phyloP scores from a whole-genome alignment of 768 basidiomycete genomes.

The Lactarius hengduanensis region DNA sequence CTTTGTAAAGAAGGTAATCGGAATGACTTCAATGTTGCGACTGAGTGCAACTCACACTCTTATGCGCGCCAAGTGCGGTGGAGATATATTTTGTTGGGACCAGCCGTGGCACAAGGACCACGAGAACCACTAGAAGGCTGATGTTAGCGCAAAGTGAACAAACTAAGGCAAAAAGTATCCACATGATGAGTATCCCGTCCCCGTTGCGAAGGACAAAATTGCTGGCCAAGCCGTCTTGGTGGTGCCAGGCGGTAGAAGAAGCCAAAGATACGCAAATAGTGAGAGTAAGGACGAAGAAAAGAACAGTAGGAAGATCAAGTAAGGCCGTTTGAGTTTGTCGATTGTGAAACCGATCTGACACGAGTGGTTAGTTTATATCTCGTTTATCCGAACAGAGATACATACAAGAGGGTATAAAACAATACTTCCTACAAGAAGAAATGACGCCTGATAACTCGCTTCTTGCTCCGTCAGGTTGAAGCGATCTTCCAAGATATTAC shows the following conservation, averaged over 20 bases:
- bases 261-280: constrained; percentile 62
- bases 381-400: background rate
- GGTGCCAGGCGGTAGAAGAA: constrained; percentile 55
- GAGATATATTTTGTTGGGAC: constrained; percentile 72
- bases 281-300: constrained; percentile 59
- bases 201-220: constrained; percentile 58
- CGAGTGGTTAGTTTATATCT: constrained; percentile 9
- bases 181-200: constrained; percentile 74
- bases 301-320: constrained; percentile 58
- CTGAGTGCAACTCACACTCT: constrained; percentile 52
- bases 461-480: constrained; percentile 58
- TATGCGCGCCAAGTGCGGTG: constrained; percentile 75
- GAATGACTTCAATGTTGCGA: background rate
- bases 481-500: constrained; percentile 70
- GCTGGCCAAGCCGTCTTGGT: constrained; percentile 62
- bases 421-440: constrained; percentile 67
- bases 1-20: constrained; percentile 36
- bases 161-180: constrained; percentile 31
- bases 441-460: constrained; percentile 65
- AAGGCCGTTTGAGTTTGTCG: constrained; percentile 55
- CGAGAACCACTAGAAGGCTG: constrained; percentile 55
- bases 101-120: constrained; percentile 70
- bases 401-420: constrained; percentile 68
- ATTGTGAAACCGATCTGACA: constrained; percentile 62
- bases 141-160: constrained; percentile 1